phyloP scores from a whole-genome alignment of 2,329 filamentous ascomycete species.

The Calonectria pteridis region DNA sequence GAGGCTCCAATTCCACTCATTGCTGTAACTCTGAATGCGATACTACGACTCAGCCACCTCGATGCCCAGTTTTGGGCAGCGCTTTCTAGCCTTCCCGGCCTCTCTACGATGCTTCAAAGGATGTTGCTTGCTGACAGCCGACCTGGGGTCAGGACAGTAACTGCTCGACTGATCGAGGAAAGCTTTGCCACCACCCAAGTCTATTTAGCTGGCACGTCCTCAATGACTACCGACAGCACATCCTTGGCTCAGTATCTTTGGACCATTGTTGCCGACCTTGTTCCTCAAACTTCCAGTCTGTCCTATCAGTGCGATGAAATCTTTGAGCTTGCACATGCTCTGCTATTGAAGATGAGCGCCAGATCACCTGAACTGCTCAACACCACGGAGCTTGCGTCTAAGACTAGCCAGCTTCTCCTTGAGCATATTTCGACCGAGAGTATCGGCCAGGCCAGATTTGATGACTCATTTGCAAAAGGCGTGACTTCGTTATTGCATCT shows the following conservation, averaged over 20 bases:
- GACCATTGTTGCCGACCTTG: conserved; percentile 48
- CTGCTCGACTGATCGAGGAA: conserved; percentile 51
- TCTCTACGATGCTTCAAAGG: conserved; percentile 38
- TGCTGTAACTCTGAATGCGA: conserved; percentile 42
- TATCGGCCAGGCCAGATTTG: conserved; percentile 43
- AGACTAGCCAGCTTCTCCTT: conserved; percentile 51
- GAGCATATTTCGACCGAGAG: conserved; percentile 55
- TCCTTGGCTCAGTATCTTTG: conserved; percentile 46
- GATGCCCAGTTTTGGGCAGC: conserved; percentile 47
- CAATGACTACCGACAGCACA: background rate
- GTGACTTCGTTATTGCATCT: conserved; percentile 46
- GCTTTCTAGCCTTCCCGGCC: conserved; percentile 35
- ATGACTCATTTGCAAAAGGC: conserved; percentile 47
- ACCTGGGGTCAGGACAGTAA: conserved; percentile 45
- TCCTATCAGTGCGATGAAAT: conserved; percentile 59
- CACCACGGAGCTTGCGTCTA: conserved; percentile 46
- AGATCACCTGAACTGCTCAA: conserved; percentile 46
- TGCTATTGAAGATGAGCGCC: conserved; percentile 53
- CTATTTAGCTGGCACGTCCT: background rate
- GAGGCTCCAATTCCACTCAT: conserved; percentile 45
- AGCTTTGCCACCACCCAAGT: conserved; percentile 26
- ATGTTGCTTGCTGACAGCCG: conserved; percentile 47
- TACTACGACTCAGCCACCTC: conserved; percentile 46
- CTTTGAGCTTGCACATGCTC: conserved; percentile 55
- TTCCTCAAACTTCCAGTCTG: conserved; percentile 48